Evolutionary conservation across 441 rosid genomes (phyloP), one percentile per base, ranked within the genome.

Genomic region (Erodium trifolium): DNA sequence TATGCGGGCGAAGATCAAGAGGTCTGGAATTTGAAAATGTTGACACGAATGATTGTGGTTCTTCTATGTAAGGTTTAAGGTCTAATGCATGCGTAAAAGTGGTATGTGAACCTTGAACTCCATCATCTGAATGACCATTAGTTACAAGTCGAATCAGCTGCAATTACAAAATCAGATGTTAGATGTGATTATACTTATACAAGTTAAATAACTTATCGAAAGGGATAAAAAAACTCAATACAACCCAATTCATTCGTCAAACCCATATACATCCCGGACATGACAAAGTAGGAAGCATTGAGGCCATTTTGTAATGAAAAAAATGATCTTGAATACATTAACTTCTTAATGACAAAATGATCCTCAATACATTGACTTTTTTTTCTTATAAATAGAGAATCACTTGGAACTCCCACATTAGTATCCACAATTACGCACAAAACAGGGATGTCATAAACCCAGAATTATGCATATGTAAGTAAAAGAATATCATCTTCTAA

Each of bases 31-130:
- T 88, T 64, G 67, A 65, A 74, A 89, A 80, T 63, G 85, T 74
- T 70, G 87, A 83, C 66, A 82, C 79, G 69, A 81, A 70, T 66
- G 91, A 77, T 23, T 81, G 76, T 27, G 98, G 98, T 74, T 92
- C 98, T 82, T 95, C 98, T 75, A 92, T 82, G 76, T 89, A 89
- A 73, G 99, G 98, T 78, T 84, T 95, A 75, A 95, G 88, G 81
- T 92, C 97, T 83, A 95, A 43, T 43, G 89, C 92, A 88, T 89
- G 88, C 12, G 83, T 86, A 78, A 87, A 78, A 76, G 77, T 83
- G 73, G 90, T 88, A 84, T 80, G 86, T 71, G 83, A 75, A 62
- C 67, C 76, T 77, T 86, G 80, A 49, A 68, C 71, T 41, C 79
- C 91, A 63, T 81, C 81, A 71, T 76, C 82, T 71, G 84, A 80